Evolutionary conservation across 2,329 filamentous ascomycete genomes (phyloP), one percentile per base, ranked within the genome.

Genomic region (Claviceps sorghi): DNA sequence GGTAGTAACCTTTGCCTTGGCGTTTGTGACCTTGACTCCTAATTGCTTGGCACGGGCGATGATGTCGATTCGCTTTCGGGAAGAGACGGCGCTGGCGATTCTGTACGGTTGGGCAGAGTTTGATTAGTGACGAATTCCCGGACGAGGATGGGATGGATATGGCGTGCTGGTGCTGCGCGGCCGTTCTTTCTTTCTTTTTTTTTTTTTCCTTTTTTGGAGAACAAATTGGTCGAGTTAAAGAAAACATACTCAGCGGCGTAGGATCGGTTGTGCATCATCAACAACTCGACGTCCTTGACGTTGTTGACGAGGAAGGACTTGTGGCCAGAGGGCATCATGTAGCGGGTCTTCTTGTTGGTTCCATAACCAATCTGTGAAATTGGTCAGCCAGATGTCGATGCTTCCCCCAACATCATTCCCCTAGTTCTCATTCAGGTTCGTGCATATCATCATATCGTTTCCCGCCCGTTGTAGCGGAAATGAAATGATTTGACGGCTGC

Each of bases 271-370:
- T 98, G 93, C 93, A 98, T 98, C 67, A 98, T 81, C 69, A 98
- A 84, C 59, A 98, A 86, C 75, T 98, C 91, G 69, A 98, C 84
- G 66, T 98, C 93, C 72, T 84, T 82, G 74, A 82, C 74, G 82
- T 98, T 98, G 84, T 85, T 88, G 78, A 98, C 93, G 70, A 97
- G 83, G 86, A 98, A 98, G 62, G 91, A 88, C 84, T 96, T 97
- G 86, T 97, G 91, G 77, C 93, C 93, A 67, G 89, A 95, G 72
- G 93, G 93, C 81, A 89, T 95, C 84, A 97, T 84, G 82, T 94
- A 91, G 70, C 88, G 84, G 71, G 93, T 98, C 84, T 97, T 97
- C 83, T 88, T 95, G 88, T 97, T 97, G 77, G 87, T 93, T 65
- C 93, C 90, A 73, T 90, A 98, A 69, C 93, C 93, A 72, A 98